A percentile compares a stretch with the other conserved stretches of the same genome.
These are phyloP conservation scores for Clausena lansium DNA, from an alignment of 345 rosid species.

Conservation along the genomic window DNA sequence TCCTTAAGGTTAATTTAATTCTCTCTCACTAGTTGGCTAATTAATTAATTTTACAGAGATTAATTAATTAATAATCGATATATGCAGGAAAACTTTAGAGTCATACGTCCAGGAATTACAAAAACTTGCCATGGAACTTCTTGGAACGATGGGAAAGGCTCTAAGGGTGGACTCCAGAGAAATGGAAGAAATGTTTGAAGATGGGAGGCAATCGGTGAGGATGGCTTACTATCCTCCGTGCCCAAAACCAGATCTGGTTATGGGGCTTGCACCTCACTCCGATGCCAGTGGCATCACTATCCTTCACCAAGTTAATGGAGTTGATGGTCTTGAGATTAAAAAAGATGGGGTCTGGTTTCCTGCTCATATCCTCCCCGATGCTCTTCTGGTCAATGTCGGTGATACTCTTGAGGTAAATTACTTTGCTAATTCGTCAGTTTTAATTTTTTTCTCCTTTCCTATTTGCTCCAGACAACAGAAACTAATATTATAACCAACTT, in stretches of 20 bases:
- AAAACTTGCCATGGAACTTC: neutral
- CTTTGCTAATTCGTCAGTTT: no score
- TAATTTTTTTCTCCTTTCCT: no score
- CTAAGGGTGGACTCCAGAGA: slow-evolving; percentile 20
- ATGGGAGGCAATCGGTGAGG: slow-evolving; percentile 35
- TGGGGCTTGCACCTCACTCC: slow-evolving; percentile 9
- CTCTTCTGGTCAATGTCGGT: slow-evolving; percentile 8
- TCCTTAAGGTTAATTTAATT: slow-evolving; percentile 27
- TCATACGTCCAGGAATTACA: neutral
- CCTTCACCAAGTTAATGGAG: slow-evolving; percentile 12
- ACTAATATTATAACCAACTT: no score
- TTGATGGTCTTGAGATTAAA: slow-evolving; percentile 14
- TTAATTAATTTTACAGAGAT: neutral
- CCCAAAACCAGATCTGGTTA: slow-evolving; percentile 10
- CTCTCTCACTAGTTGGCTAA: neutral
- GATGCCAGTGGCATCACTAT: slow-evolving; percentile 10
- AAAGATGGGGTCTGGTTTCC: slow-evolving; percentile 13
- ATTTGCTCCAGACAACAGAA: no score
- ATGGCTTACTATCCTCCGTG: slow-evolving; percentile 26
- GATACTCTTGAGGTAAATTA: slow-evolving; percentile 9
- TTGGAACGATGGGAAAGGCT: neutral
- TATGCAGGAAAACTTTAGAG: neutral
- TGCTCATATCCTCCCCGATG: slow-evolving; percentile 1
- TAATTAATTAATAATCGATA: neutral
- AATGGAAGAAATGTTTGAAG: slow-evolving; percentile 30